A percentile compares a stretch with the other conserved stretches of the same genome.
Evolutionary conservation across 805 yeast genomes (phyloP).

Genomic region (Yamadazyma nakazawae): DNA sequence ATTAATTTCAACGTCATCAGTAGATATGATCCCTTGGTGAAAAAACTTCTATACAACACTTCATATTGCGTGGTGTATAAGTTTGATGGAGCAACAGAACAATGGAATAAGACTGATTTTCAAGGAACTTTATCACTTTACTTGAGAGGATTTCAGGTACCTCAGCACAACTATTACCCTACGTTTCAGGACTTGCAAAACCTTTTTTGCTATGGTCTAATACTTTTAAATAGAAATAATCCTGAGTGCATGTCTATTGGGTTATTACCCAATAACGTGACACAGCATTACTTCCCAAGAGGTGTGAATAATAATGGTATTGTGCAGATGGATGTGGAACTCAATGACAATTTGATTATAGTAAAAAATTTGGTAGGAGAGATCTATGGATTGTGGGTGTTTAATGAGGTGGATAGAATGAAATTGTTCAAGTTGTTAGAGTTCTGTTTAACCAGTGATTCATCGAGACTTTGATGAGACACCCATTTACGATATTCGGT

Average conservation of each 20-base stretch:
- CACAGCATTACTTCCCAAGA: slow-evolving; percentile 40
- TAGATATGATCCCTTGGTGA: slow-evolving; percentile 69
- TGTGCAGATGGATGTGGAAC: slow-evolving; percentile 59
- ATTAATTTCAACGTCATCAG: slow-evolving; percentile 73
- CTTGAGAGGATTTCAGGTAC: slow-evolving; percentile 43
- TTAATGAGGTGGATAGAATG: slow-evolving; percentile 63
- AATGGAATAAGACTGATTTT: slow-evolving; percentile 68
- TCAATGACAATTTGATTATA: slow-evolving; percentile 66
- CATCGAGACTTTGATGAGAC: slow-evolving; percentile 8
- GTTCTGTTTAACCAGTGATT: slow-evolving; percentile 36
- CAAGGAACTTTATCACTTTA: slow-evolving; percentile 71
- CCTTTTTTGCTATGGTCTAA: slow-evolving; percentile 61
- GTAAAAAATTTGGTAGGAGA: slow-evolving; percentile 65
- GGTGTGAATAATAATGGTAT: slow-evolving; percentile 28
- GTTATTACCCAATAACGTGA: slow-evolving; percentile 52
- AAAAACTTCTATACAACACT: slow-evolving; percentile 63
- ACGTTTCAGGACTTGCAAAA: slow-evolving; percentile 36
- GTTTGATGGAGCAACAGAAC: slow-evolving; percentile 52
- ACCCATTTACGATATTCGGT: too few species aligned
- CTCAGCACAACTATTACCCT: slow-evolving; percentile 11
- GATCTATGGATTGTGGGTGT: slow-evolving; percentile 77
- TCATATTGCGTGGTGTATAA: slow-evolving; percentile 72
- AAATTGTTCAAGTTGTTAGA: slow-evolving; percentile 49
- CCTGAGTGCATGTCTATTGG: slow-evolving; percentile 76
- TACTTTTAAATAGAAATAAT: slow-evolving; percentile 62